Evolutionary conservation across 306 rosid genomes (phyloP), one percentile per base, ranked within the genome.

Genomic region (Arachis hypogaea): DNA sequence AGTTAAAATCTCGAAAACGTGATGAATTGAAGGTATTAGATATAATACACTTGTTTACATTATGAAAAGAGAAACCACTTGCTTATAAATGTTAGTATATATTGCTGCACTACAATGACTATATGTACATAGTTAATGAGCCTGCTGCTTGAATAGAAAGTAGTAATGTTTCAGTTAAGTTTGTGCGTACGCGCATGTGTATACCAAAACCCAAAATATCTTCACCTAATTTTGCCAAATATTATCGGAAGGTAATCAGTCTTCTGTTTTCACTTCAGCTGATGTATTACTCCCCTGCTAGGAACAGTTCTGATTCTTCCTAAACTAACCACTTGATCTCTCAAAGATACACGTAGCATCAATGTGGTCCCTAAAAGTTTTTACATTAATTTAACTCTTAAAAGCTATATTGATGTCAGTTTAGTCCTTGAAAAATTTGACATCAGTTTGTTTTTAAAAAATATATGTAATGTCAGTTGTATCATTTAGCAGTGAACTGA

Each of bases 1-100:
- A 92, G 68, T 71, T 95, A 88, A 95, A 95, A 78, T 87, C 97
- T 71, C 92, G 98, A 41, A 95, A 95, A 78, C 99, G 97, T 38
- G 99, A 95, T 72, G 99, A 95, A 74, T 58, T 95, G 66, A 95
- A 95, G 98, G 99, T 95, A 86, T 76, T 38, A 4, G 38, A 33
- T 33, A 6, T 9, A 41, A 40, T 58, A 3, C 9, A 65, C 63
- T 46, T 69, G 64, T 67, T 33, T 69, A 61, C 57, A 29, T 29
- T 18, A 58, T 63, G 11, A 72, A 59, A 49, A 16, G 44, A 66
- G 47, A 30, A 57, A 22, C 40, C 45, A 44, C 2, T 18, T 41
- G 63, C 18, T 33, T 80, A 18, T 80, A 63, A 18, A 50, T 75
- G 61, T 36, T 72, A 8, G 22, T 45, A 2, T 8, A 40, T 66